Conservation (phyloP, 257 asterid genomes). For the Parsonsia alboflavescens region DNA sequence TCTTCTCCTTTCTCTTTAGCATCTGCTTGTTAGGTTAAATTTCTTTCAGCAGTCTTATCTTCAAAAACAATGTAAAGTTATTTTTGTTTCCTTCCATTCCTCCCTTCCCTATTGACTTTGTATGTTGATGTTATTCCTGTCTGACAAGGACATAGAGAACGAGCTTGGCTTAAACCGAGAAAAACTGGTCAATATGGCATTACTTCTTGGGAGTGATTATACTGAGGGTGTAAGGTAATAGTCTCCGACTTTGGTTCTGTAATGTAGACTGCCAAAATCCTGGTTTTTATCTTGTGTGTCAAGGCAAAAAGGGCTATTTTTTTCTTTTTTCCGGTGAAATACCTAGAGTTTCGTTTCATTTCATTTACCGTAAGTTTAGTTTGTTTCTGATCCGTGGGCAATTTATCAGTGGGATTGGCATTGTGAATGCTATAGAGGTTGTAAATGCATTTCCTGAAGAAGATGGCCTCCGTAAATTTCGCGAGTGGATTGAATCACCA, state of each 20-base stretch:
- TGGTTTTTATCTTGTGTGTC: not conserved
- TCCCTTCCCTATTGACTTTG: not conserved
- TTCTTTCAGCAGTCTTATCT: not conserved
- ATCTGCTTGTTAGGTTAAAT: not conserved
- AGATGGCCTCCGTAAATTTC: slow-evolving; percentile 76
- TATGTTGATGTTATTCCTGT: slow-evolving; percentile 19
- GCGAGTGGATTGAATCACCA: slow-evolving; percentile 96
- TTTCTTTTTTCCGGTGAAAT: not conserved
- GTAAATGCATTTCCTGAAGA: slow-evolving; percentile 88
- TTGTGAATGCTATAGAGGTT: slow-evolving; percentile 93
- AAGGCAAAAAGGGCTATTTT: not conserved
- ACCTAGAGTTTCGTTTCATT: not conserved
- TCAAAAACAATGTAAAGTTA: not conserved
- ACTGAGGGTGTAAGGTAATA: slow-evolving; percentile 94
- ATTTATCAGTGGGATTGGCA: slow-evolving; percentile 77
- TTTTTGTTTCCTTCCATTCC: not conserved
- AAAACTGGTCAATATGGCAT: slow-evolving; percentile 72
- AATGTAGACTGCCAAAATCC: slow-evolving; percentile 3
- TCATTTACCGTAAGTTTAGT: not conserved
- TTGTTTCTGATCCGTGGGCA: slow-evolving; percentile 15
- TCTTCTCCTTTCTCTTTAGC: not conserved
- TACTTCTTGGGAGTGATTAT: slow-evolving; percentile 93
- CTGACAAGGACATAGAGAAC: slow-evolving; percentile 67
- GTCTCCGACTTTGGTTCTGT: not conserved
- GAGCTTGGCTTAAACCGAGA: slow-evolving; percentile 91